phyloP scores from a whole-genome alignment of 495 filamentous ascomycete species.

The Cladorrhinum samala region DNA sequence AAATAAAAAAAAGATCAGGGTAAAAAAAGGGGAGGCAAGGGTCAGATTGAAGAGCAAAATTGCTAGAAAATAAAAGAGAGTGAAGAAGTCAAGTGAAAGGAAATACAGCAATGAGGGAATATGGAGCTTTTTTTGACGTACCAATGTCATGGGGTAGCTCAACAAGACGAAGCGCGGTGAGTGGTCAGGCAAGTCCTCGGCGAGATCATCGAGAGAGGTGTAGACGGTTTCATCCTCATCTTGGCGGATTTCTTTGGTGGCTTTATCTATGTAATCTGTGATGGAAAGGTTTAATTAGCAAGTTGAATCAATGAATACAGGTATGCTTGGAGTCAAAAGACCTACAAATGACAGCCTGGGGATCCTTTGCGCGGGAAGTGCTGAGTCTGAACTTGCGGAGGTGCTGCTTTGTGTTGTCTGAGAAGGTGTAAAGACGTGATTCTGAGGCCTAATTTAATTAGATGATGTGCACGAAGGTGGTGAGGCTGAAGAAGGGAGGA shows the following conservation, averaged over 20 bases:
- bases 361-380: constrained; percentile 79
- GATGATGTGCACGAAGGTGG: neutral
- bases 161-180: constrained; percentile 83
- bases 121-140: too few species aligned
- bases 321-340: constrained; percentile 29
- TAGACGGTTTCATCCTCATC: constrained; percentile 68
- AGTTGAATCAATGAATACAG: neutral
- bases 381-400: constrained; percentile 88
- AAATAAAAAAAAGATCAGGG: too few species aligned
- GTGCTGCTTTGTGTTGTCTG: constrained; percentile 74
- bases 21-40: too few species aligned
- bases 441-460: constrained; percentile 59
- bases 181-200: constrained; percentile 88
- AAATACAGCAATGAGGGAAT: too few species aligned
- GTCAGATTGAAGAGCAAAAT: too few species aligned
- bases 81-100: too few species aligned
- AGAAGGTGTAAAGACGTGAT: constrained; percentile 88
- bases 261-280: constrained; percentile 76
- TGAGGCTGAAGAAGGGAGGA: neutral
- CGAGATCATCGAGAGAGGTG: constrained; percentile 68
- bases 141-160: constrained; percentile 81
- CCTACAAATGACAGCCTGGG: constrained; percentile 92
- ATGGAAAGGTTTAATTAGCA: constrained; percentile 9
- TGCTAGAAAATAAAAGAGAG: too few species aligned
- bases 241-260: constrained; percentile 76